These are phyloP conservation scores for Phlebiopsis flavidoalba DNA, from an alignment of 768 basidiomycete species.

Conservation along the genomic window DNA sequence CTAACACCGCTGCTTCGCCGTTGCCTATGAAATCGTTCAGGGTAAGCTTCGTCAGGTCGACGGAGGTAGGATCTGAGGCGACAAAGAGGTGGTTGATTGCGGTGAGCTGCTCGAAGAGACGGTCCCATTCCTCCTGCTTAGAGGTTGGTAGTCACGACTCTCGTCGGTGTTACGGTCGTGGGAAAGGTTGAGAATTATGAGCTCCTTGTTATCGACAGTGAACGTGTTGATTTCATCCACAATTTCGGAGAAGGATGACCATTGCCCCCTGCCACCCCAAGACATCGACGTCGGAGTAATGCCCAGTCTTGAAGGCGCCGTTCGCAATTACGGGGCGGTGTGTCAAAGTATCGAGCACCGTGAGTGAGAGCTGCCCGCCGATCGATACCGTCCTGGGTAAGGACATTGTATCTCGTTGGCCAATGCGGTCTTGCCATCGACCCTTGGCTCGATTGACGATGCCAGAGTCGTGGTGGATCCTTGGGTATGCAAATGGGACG, in stretches of 20 bases:
- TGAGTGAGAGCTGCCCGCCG: conserved; percentile 4
- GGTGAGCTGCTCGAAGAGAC: conserved; percentile 6
- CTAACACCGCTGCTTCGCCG: conserved; percentile 9
- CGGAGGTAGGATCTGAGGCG: conserved; percentile 6
- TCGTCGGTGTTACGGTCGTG: conserved; percentile 11
- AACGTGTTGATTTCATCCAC: conserved; percentile 8
- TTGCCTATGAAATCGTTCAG: conserved; percentile 9
- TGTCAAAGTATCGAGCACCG: conserved; percentile 7
- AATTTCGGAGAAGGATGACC: conserved; percentile 9
- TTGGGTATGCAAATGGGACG: conserved; percentile 9
- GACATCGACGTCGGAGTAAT: conserved; percentile 6
- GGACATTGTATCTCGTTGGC: conserved; percentile 5
- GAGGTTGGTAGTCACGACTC: conserved; percentile 1
- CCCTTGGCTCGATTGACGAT: conserved; percentile 10
- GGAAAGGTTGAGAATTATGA: conserved; percentile 10
- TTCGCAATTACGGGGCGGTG: conserved; percentile 10
- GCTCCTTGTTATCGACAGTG: conserved; percentile 8
- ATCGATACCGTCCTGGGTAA: conserved; percentile 10
- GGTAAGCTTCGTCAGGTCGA: conserved; percentile 7
- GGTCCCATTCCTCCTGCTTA: conserved; percentile 10
- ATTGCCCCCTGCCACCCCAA: conserved; percentile 10
- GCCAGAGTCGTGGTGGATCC: conserved; percentile 11
- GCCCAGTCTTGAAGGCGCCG: conserved; percentile 10
- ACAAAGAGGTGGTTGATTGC: conserved; percentile 10
- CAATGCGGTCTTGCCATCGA: conserved; percentile 8